A percentile compares a stretch with the other conserved stretches of the same genome.
Evolutionary conservation across 331 rosid genomes (phyloP).

Genomic region (Pyracantha coccinea): DNA sequence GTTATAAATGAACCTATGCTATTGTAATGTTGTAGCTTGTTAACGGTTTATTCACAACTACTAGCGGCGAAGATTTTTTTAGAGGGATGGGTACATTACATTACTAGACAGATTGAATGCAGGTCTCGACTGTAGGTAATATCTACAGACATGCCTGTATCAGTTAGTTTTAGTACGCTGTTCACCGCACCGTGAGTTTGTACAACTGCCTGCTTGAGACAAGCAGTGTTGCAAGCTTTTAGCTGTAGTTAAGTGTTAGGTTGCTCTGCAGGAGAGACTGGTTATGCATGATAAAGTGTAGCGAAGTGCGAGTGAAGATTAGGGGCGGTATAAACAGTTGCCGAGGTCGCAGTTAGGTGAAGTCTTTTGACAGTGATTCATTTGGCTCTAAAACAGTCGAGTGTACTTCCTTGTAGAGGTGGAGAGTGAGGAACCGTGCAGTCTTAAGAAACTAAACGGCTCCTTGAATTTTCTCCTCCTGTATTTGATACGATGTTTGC

Average conservation of each 20-base stretch:
- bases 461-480: too few relatives aligned
- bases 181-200: too few relatives aligned
- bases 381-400: too few relatives aligned
- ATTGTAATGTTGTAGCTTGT: background rate
- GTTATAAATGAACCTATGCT: background rate
- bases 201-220: background rate
- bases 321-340: too few relatives aligned
- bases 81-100: background rate
- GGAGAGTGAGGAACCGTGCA: too few relatives aligned
- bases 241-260: background rate
- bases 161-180: background rate
- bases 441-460: too few relatives aligned
- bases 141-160: background rate
- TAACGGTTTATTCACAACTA: background rate
- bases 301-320: background rate
- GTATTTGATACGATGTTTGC: too few relatives aligned
- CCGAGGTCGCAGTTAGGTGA: too few relatives aligned
- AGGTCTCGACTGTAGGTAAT: background rate
- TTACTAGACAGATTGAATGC: background rate
- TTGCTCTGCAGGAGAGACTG: background rate
- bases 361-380: too few relatives aligned
- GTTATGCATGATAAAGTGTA: background rate
- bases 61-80: background rate
- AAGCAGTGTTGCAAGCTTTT: background rate
- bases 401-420: too few relatives aligned